A percentile compares a stretch with the other conserved stretches of the same genome.
Conservation (phyloP, 192 early-diverging fungal species). For the Geranomyces variabilis region DNA sequence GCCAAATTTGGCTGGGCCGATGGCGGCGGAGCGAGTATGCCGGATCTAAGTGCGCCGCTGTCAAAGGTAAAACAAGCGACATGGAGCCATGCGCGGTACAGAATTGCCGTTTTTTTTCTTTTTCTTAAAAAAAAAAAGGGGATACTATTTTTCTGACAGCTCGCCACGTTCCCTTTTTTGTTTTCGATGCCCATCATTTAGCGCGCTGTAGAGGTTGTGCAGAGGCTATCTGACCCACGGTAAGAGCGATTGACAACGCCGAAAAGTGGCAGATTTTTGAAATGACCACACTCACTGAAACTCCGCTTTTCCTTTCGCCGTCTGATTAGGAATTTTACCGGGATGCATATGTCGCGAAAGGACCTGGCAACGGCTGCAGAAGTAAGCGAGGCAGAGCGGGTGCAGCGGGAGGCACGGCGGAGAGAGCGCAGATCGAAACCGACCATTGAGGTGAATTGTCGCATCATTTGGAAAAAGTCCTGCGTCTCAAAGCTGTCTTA, state of each 20-base stretch:
- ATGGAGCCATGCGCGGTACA: too few species aligned
- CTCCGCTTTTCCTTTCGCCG: neutral
- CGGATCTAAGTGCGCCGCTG: neutral
- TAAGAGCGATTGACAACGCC: neutral
- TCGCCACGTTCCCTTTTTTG: neutral
- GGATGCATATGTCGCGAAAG: neutral
- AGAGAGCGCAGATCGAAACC: constrained; percentile 1
- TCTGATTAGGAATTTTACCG: neutral
- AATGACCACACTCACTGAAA: too few species aligned
- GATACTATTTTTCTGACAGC: too few species aligned
- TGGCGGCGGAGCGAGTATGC: neutral
- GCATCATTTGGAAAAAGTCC: too few species aligned
- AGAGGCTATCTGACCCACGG: neutral
- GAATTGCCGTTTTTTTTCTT: too few species aligned
- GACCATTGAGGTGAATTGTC: neutral
- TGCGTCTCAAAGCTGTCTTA: too few species aligned
- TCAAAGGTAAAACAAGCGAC: constrained; percentile 3
- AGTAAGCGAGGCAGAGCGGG: neutral
- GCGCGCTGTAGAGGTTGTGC: neutral
- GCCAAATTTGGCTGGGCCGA: neutral
- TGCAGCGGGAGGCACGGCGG: neutral
- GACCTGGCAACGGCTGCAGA: neutral
- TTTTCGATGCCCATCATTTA: neutral
- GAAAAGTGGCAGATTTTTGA: too few species aligned
- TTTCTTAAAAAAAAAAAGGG: too few species aligned